Evolutionary conservation across 2,329 filamentous ascomycete genomes (phyloP), one percentile per base, ranked within the genome.

Genomic region (Aspergillus oerlinghausenensis): DNA sequence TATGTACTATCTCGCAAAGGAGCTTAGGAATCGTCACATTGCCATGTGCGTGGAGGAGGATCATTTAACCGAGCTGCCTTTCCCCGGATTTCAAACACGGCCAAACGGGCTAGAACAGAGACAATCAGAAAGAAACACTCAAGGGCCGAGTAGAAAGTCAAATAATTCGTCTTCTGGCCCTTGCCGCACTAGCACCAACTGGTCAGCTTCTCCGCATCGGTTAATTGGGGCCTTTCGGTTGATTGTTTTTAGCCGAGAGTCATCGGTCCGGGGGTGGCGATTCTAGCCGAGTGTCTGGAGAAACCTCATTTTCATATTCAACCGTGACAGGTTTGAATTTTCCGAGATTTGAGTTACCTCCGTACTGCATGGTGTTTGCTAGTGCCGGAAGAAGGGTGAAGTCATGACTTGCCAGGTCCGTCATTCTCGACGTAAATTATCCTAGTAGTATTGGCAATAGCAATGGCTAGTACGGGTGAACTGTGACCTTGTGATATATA

Each of bases 61-160:
- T 4, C 53, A 29, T 54, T 56, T 59, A 59, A 56, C 57, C 57
- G 57, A 59, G 57, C 26, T 38, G n/a, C 48, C 25, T 7, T 21
- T 56, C 57, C 57, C 57, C 57, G 10, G 54, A 56, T 59, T 59
- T 50, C 32, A 7, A 50, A 17, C 40, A 8, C n/a, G 9, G 40
- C 17, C 40, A 19, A 21, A 21, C 40, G 40, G 40, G 17, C 40
- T 43, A 1, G 40, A 43, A 11, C 9, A 11, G 10, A 11, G 28
- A 1, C 28, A 11, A 29, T 29, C 28, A 29, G 28, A 29, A 10
- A 29, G 28, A 29, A 10, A 11, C 28, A 29, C 10, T 11, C 28
- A 4, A 11, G 28, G 28, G 28, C 28, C 28, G 28, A 29, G 3
- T 29, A 0, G 0, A 29, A 11, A 11, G 28, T 4, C 28, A 29